These are phyloP conservation scores for Aethionema arabicum DNA, from an alignment of 345 rosid genomes.

Conservation along the genomic window DNA sequence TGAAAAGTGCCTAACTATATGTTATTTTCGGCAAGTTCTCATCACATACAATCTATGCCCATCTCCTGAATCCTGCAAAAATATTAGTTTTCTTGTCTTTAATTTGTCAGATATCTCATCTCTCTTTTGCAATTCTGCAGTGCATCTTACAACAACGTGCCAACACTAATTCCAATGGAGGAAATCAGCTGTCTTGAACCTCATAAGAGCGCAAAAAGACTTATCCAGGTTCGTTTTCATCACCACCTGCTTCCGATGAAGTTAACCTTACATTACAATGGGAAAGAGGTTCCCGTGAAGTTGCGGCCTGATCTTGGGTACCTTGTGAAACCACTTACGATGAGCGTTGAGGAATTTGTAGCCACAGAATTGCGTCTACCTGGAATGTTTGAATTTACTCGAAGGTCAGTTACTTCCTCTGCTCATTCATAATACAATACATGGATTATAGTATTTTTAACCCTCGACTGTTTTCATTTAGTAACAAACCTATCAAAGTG, in stretches of 20 bases:
- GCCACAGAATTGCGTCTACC: conserved; percentile 67
- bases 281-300: conserved; percentile 68
- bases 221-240: conserved; percentile 75
- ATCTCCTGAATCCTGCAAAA: neutral
- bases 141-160: conserved; percentile 47
- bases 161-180: conserved; percentile 69
- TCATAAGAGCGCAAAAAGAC: conserved; percentile 54
- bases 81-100: conserved; percentile 21
- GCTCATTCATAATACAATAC: neutral
- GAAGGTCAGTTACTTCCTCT: conserved; percentile 55
- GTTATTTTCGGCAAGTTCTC: conserved; percentile 6
- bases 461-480: too few species aligned
- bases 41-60: neutral
- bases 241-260: conserved; percentile 90
- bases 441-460: neutral
- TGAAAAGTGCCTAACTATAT: conserved; percentile 9
- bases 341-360: conserved; percentile 56
- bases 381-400: conserved; percentile 85
- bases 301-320: conserved; percentile 94
- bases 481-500: too few species aligned
- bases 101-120: conserved; percentile 14
- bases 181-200: conserved; percentile 64
- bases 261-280: conserved; percentile 54
- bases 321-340: conserved; percentile 78
- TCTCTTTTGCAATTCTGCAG: conserved; percentile 42